These are phyloP conservation scores for Exserohilum rostratum DNA, from an alignment of 2,329 filamentous ascomycete species.

Conservation along the genomic window DNA sequence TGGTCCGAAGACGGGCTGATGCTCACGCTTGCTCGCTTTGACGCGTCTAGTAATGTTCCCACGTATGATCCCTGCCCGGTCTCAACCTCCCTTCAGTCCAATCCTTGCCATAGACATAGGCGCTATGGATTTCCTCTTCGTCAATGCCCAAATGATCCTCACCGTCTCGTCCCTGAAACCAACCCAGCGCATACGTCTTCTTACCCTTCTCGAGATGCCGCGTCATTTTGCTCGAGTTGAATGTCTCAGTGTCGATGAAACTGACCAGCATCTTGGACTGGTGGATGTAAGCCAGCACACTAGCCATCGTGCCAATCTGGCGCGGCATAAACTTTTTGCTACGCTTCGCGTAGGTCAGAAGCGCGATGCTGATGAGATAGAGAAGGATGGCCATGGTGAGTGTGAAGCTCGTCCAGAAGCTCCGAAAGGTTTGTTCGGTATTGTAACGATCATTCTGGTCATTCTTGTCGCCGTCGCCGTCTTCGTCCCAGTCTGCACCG, in stretches of 20 bases:
- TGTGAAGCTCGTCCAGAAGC: slow-evolving; percentile 70
- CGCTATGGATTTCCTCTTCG: slow-evolving; percentile 71
- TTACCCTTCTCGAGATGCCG: slow-evolving; percentile 63
- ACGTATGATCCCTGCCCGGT: slow-evolving; percentile 38
- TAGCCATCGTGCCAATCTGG: slow-evolving; percentile 79
- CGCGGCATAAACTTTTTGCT: slow-evolving; percentile 75
- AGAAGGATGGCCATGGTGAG: slow-evolving; percentile 68
- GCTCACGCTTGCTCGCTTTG: background rate
- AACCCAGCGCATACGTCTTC: slow-evolving; percentile 76
- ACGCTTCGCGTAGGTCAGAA: slow-evolving; percentile 66
- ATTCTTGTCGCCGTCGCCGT: slow-evolving; percentile 3
- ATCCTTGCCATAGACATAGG: slow-evolving; percentile 67
- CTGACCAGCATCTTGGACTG: slow-evolving; percentile 79
- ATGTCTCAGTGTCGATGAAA: slow-evolving; percentile 73
- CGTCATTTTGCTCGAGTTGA: slow-evolving; percentile 67
- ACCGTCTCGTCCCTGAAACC: slow-evolving; percentile 76
- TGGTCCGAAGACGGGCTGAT: background rate
- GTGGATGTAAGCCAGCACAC: slow-evolving; percentile 77
- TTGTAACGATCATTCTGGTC: slow-evolving; percentile 34
- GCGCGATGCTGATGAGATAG: slow-evolving; percentile 67
- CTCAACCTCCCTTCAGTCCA: slow-evolving; percentile 43
- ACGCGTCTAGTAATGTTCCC: slow-evolving; percentile 29
- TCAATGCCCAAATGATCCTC: slow-evolving; percentile 78
- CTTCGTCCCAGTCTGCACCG: slow-evolving; percentile 20
- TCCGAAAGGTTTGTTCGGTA: slow-evolving; percentile 56